Conservation (phyloP, 257 asterid genomes). For the Solanum acaule region DNA sequence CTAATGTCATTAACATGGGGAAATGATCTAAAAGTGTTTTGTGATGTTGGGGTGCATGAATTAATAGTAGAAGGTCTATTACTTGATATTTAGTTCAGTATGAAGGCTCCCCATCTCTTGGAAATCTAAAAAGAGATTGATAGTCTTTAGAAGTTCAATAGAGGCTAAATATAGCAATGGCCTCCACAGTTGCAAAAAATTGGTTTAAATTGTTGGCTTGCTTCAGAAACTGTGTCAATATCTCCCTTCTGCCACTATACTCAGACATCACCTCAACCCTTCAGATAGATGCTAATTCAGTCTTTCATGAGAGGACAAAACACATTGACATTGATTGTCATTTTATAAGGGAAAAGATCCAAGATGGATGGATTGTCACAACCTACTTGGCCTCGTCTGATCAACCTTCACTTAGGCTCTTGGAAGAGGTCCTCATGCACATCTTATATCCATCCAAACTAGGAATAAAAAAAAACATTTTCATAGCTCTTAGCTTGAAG, state of each 20-base stretch:
- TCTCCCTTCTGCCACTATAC: background rate
- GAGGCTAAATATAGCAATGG: background rate
- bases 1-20: background rate
- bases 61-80: too few relatives aligned
- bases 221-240: too few relatives aligned
- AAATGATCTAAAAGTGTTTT: too few relatives aligned
- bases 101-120: background rate
- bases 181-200: too few relatives aligned
- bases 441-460: background rate
- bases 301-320: background rate
- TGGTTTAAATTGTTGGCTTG: background rate
- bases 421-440: background rate
- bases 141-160: background rate
- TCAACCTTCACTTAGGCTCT: background rate
- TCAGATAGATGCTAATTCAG: background rate
- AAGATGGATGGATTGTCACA: background rate
- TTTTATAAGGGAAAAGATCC: background rate
- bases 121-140: background rate
- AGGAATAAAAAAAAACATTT: too few relatives aligned
- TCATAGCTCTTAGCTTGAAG: background rate
- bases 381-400: too few relatives aligned
- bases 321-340: background rate
- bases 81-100: too few relatives aligned
- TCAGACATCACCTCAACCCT: background rate
- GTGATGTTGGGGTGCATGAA: background rate